These are phyloP conservation scores for Davidsoniella virescens DNA, from an alignment of 2,329 filamentous ascomycete species.

Conservation along the genomic window DNA sequence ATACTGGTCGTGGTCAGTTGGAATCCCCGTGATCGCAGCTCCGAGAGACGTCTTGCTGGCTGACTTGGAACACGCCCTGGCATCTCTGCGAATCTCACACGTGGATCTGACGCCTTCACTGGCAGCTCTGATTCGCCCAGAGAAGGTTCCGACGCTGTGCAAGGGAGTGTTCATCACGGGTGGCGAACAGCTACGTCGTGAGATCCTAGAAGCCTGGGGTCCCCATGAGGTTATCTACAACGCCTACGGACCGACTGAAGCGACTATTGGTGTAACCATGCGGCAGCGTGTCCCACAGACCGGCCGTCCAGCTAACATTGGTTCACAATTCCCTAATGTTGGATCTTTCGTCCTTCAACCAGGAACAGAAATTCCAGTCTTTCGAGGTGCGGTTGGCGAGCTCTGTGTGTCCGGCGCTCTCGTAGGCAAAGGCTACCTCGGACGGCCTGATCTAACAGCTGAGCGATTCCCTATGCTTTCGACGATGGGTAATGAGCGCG, in stretches of 20 bases:
- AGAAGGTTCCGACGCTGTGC: slow-evolving; percentile 65
- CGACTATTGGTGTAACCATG: slow-evolving; percentile 85
- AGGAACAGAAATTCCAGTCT: slow-evolving; percentile 51
- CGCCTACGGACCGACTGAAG: slow-evolving; percentile 81
- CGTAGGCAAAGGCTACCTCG: slow-evolving; percentile 80
- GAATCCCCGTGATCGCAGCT: slow-evolving; percentile 68
- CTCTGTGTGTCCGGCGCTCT: slow-evolving; percentile 76
- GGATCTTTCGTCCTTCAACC: slow-evolving; percentile 64
- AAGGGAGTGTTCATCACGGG: slow-evolving; percentile 85
- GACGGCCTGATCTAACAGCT: slow-evolving; percentile 57
- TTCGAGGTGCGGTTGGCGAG: slow-evolving; percentile 69
- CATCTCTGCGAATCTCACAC: slow-evolving; percentile 61
- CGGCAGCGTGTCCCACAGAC: slow-evolving; percentile 63
- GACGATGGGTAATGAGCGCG: slow-evolving; percentile 33
- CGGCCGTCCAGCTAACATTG: slow-evolving; percentile 77
- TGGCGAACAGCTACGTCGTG: slow-evolving; percentile 73
- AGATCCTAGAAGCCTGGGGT: slow-evolving; percentile 79
- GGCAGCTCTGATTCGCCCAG: slow-evolving; percentile 59
- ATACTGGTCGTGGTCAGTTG: slow-evolving; percentile 90
- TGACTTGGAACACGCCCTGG: slow-evolving; percentile 60
- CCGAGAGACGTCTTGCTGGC: slow-evolving; percentile 74
- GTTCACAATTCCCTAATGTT: slow-evolving; percentile 72
- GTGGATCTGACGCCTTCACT: slow-evolving; percentile 84
- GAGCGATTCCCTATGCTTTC: slow-evolving; percentile 58
- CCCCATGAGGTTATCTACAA: slow-evolving; percentile 71